These are phyloP conservation scores for Colletotrichum abscissum DNA, from an alignment of 2,329 filamentous ascomycete genomes.

Conservation along the genomic window DNA sequence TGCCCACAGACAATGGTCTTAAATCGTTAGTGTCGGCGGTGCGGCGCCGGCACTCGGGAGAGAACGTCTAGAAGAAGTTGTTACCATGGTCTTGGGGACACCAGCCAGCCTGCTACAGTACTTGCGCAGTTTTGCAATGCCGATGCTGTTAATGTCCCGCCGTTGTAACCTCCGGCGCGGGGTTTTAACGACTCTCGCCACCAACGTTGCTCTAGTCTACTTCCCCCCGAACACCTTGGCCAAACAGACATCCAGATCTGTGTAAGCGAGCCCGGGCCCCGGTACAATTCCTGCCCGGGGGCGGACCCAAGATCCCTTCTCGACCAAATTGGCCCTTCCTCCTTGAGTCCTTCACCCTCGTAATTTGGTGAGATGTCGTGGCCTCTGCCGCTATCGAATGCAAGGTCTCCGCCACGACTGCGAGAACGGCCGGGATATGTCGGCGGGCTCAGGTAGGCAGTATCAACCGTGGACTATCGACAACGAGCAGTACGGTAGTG, in stretches of 20 bases:
- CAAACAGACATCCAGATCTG: background rate
- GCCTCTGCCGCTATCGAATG: constrained; percentile 5
- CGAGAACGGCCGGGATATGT: background rate
- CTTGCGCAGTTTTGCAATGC: background rate
- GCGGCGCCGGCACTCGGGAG: background rate
- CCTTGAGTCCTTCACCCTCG: background rate
- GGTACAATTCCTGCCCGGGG: background rate
- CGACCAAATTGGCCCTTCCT: background rate
- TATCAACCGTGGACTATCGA: background rate
- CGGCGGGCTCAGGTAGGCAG: background rate
- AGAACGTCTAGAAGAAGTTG: background rate
- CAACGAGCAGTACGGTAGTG: background rate
- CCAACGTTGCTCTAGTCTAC: background rate
- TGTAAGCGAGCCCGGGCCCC: background rate
- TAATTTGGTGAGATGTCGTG: constrained; percentile 8
- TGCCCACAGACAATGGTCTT: background rate
- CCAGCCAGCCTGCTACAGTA: background rate
- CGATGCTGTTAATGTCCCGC: background rate
- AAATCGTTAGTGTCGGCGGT: background rate
- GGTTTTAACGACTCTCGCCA: background rate
- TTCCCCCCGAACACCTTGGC: background rate
- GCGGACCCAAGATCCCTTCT: background rate
- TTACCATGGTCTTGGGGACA: background rate
- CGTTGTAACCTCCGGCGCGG: constrained; percentile 1
- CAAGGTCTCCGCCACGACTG: too few species aligned